Conservation (phyloP, 306 rosid genomes). For the Styphnolobium japonicum region DNA sequence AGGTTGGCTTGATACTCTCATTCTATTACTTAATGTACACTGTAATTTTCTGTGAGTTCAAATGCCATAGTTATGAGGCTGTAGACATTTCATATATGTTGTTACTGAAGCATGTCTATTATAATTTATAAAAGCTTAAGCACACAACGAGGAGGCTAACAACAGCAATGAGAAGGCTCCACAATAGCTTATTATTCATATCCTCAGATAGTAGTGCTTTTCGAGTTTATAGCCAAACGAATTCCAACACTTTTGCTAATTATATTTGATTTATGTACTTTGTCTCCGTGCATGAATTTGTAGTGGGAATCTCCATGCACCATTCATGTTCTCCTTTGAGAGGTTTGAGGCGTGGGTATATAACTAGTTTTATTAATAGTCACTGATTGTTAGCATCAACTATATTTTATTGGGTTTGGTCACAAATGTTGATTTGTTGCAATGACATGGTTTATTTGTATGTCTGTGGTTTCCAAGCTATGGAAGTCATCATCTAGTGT, state of each 20-base stretch:
- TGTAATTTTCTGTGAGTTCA: background rate
- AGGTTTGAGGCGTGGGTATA: too few species aligned
- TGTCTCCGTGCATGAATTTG: too few species aligned
- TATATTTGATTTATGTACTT: too few species aligned
- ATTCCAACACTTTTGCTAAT: too few species aligned
- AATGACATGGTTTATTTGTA: too few species aligned
- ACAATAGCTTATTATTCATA: too few species aligned
- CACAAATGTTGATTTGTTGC: too few species aligned
- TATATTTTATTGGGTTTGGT: background rate
- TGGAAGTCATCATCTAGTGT: background rate
- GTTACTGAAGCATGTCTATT: background rate
- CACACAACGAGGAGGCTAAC: background rate
- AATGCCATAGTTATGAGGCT: constrained; percentile 5
- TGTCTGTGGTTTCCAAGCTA: background rate
- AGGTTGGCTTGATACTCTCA: constrained; percentile 50
- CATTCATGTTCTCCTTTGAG: too few species aligned
- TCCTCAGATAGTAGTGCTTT: too few species aligned
- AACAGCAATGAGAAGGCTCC: background rate
- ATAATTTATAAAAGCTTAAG: background rate
- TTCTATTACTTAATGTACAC: background rate
- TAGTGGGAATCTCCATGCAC: too few species aligned
- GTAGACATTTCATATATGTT: background rate
- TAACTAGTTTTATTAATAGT: background rate
- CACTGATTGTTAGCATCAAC: background rate
- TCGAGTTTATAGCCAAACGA: too few species aligned